phyloP scores from a whole-genome alignment of 148 eudicot species.

The Vaccinium vitisidaea region DNA sequence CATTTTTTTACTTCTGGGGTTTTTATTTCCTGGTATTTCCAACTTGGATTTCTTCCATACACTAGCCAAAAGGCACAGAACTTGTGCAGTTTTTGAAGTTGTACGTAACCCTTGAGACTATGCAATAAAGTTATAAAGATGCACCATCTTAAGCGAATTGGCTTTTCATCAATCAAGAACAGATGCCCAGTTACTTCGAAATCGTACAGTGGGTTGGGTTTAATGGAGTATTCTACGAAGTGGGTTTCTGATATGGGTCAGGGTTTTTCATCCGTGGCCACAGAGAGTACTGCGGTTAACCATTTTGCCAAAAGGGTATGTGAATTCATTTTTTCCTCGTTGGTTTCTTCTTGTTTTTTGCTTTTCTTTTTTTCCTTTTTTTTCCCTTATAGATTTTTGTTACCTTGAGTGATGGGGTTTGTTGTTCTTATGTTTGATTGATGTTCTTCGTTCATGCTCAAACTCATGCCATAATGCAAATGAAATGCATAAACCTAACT shows the following conservation, averaged over 20 bases:
- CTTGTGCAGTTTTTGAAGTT: not conserved
- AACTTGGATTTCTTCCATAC: no score
- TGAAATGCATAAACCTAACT: not conserved
- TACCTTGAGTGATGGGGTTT: not conserved
- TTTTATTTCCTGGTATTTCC: not conserved
- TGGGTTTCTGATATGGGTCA: conserved; percentile 16
- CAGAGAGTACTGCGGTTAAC: conserved; percentile 7
- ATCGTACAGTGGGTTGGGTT: conserved; percentile 16
- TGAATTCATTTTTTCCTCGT: not conserved
- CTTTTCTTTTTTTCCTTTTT: not conserved
- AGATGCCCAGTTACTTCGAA: conserved; percentile 12
- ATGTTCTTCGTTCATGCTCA: not conserved
- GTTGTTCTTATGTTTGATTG: conserved; percentile 5
- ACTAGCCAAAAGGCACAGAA: not conserved
- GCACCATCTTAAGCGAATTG: conserved; percentile 28
- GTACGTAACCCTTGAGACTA: not conserved
- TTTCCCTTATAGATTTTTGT: no score
- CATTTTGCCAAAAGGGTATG: conserved; percentile 23
- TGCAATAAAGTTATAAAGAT: not conserved
- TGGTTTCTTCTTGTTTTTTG: not conserved
- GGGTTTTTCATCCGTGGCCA: conserved; percentile 18
- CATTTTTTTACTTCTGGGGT: not conserved
- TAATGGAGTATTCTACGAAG: conserved; percentile 19
- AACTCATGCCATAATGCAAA: not conserved
- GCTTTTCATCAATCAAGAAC: conserved; percentile 20